Conservation (phyloP, 192 early-diverging fungal species). For the Backusella parvicylindrica region DNA sequence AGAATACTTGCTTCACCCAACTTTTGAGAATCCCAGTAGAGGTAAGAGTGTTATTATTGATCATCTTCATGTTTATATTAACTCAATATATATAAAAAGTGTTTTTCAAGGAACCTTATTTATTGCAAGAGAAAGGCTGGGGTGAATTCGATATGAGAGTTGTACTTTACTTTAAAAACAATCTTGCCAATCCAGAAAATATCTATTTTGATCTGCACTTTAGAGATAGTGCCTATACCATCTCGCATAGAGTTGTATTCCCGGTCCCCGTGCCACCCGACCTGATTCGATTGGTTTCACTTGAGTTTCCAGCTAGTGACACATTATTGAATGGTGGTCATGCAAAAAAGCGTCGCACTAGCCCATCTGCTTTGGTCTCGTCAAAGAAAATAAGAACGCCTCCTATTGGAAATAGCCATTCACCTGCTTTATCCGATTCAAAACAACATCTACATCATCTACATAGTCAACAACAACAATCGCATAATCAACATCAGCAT, state of each 20-base stretch:
- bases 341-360: not conserved
- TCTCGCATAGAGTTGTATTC: conserved; percentile 36
- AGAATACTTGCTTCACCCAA: conserved; percentile 45
- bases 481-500: not conserved
- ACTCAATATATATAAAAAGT: conserved; percentile 20
- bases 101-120: conserved; percentile 43
- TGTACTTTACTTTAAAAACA: conserved; percentile 44
- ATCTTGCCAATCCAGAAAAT: conserved; percentile 33
- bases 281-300: not conserved
- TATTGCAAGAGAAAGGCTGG: conserved; percentile 54
- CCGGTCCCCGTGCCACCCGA: not conserved
- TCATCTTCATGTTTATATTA: not conserved
- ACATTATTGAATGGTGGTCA: not conserved
- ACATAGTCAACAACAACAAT: not conserved
- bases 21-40: conserved; percentile 40
- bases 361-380: not conserved
- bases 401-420: not conserved
- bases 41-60: conserved; percentile 23
- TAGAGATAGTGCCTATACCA: conserved; percentile 37
- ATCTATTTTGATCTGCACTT: conserved; percentile 56
- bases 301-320: not conserved
- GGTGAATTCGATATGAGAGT: conserved; percentile 61
- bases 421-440: not conserved
- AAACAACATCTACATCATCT: not conserved
- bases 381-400: not conserved